These are phyloP conservation scores for Ulota crispa DNA, from an alignment of 225 moss, liverwort and hornwort species.

Conservation along the genomic window DNA sequence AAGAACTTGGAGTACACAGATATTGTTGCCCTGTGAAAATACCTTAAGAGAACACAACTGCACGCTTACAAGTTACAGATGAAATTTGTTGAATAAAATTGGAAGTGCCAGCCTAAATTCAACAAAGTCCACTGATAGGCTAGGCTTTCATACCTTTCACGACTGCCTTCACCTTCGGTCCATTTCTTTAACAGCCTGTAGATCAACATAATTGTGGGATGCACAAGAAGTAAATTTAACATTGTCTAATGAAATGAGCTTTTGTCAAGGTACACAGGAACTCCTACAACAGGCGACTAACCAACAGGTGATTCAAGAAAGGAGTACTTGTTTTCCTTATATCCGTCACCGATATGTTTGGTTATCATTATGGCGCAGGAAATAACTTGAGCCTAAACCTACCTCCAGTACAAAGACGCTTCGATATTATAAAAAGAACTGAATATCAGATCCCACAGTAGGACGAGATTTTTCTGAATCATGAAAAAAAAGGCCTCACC, in stretches of 20 bases:
- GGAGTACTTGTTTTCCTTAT: background rate
- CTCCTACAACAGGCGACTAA: background rate
- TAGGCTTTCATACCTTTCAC: conserved; percentile 38
- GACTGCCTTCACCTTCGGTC: conserved; percentile 52
- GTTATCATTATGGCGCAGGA: background rate
- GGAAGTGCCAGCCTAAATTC: background rate
- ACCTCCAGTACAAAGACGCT: background rate
- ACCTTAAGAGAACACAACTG: background rate
- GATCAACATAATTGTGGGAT: background rate
- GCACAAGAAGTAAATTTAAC: background rate
- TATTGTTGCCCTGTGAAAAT: background rate
- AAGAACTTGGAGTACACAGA: conserved; percentile 33
- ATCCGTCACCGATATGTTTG: background rate
- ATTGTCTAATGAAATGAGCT: background rate
- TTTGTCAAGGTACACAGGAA: background rate
- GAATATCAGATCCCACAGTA: background rate
- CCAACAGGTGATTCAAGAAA: background rate
- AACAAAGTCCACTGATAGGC: background rate
- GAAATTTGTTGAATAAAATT: background rate
- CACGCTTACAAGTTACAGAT: background rate
- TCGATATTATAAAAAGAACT: too few species aligned
- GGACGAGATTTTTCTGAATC: background rate
- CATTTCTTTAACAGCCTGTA: conserved; percentile 52
- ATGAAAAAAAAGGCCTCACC: conserved; percentile 35
- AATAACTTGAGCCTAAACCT: background rate